Conservation (phyloP, 192 early-diverging fungal genomes). For the Linnemannia schmuckeri region DNA sequence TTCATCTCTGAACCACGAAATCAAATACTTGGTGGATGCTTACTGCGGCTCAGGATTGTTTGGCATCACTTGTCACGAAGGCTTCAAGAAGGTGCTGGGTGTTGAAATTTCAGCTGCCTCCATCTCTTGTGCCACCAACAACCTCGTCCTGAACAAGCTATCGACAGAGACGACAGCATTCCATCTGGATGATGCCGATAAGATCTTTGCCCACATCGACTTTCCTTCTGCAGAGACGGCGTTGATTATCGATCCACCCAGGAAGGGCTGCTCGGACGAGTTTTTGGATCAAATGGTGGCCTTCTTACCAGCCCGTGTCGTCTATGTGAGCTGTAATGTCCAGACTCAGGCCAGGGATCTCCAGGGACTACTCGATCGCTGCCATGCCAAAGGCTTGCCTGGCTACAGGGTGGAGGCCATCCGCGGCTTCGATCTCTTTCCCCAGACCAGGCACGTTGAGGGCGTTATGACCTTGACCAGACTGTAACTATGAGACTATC, state of each 20-base stretch:
- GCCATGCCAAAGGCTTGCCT: constrained; percentile 54
- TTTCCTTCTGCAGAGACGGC: constrained; percentile 66
- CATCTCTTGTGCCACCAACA: constrained; percentile 73
- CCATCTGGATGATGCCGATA: constrained; percentile 69
- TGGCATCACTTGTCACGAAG: constrained; percentile 70
- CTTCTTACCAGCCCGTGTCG: constrained; percentile 75
- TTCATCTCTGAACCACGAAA: constrained; percentile 37
- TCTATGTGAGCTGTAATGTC: constrained; percentile 81
- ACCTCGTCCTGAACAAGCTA: constrained; percentile 68
- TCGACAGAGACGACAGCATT: constrained; percentile 68
- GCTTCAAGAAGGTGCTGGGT: constrained; percentile 74
- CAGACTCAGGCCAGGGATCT: constrained; percentile 73
- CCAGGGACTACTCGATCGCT: constrained; percentile 60
- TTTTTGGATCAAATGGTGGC: constrained; percentile 76
- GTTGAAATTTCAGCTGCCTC: constrained; percentile 75
- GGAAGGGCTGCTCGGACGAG: constrained; percentile 74
- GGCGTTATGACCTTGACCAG: constrained; percentile 75
- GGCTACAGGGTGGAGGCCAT: constrained; percentile 71
- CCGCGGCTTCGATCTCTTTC: constrained; percentile 81
- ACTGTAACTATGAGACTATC: constrained; percentile 3
- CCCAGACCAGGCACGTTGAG: constrained; percentile 78
- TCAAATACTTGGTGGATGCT: constrained; percentile 72
- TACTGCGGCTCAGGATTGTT: constrained; percentile 84
- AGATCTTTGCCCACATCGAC: constrained; percentile 70
- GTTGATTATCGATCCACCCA: constrained; percentile 81